Percentiles rank a stretch among this genome's conserved stretches.
Evolutionary conservation across 2,329 filamentous ascomycete species (phyloP).

Genomic region (Fusarium hainanense): DNA sequence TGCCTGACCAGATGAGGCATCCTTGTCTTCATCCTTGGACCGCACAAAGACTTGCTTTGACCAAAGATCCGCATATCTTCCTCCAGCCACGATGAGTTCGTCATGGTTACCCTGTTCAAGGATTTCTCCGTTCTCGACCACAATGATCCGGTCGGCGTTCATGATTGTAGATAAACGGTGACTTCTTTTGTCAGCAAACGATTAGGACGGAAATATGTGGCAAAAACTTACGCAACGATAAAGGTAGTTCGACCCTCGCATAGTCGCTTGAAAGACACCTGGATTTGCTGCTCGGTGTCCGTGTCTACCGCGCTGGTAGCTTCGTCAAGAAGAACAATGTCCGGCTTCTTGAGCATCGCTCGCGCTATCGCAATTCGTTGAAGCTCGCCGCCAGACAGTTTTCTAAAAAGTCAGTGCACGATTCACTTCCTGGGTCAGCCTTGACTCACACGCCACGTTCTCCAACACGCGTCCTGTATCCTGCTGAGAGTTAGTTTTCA

Average conservation of each 20-base stretch:
- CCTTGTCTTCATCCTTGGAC: slow-evolving; percentile 55
- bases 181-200: slow-evolving; percentile 49
- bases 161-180: slow-evolving; percentile 78
- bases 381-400: slow-evolving; percentile 73
- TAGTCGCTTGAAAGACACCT: slow-evolving; percentile 68
- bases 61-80: slow-evolving; percentile 74
- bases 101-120: slow-evolving; percentile 72
- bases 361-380: slow-evolving; percentile 76
- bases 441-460: slow-evolving; percentile 60
- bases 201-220: no score
- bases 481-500: slow-evolving; percentile 42
- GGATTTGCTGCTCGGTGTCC: slow-evolving; percentile 74
- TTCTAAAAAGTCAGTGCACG: slow-evolving; percentile 52
- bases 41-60: slow-evolving; percentile 69
- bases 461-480: slow-evolving; percentile 62
- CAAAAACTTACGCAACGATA: slow-evolving; percentile 67
- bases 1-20: slow-evolving; percentile 36
- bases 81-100: slow-evolving; percentile 66
- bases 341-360: slow-evolving; percentile 77
- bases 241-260: slow-evolving; percentile 73
- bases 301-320: slow-evolving; percentile 82
- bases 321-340: slow-evolving; percentile 82
- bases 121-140: slow-evolving; percentile 70
- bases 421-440: neutral
- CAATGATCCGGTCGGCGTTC: slow-evolving; percentile 74